A percentile compares a stretch with the other conserved stretches of the same genome.
Evolutionary conservation across 345 rosid species (phyloP).

Genomic region (Sisymbrium irio): DNA sequence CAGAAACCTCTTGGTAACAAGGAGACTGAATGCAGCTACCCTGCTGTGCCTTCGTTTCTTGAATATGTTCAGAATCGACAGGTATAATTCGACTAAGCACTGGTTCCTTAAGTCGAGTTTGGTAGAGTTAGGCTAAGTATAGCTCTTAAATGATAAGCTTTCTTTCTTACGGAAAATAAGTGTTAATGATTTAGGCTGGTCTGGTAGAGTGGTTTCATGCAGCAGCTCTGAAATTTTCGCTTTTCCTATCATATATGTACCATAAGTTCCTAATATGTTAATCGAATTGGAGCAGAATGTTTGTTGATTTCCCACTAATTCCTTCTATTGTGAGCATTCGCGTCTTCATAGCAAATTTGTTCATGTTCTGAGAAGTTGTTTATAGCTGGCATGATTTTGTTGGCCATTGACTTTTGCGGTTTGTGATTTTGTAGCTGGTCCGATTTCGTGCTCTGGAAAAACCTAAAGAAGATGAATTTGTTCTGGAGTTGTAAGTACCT

Average conservation of each 20-base stretch:
- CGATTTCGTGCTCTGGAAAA: slow-evolving; percentile 86
- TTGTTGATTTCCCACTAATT: not conserved
- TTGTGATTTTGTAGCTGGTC: slow-evolving; percentile 55
- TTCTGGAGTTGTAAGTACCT: slow-evolving; percentile 79
- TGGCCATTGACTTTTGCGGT: not conserved
- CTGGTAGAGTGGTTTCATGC: slow-evolving; percentile 2
- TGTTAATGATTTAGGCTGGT: not conserved
- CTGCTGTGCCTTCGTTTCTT: slow-evolving; percentile 78
- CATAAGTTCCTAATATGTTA: not conserved
- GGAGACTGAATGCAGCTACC: slow-evolving; percentile 55
- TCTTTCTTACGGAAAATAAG: not conserved
- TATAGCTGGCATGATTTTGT: slow-evolving; percentile 3
- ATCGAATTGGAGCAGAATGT: slow-evolving; percentile 1
- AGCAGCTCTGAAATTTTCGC: not conserved
- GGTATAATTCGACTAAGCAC: slow-evolving; percentile 41
- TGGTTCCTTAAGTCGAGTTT: slow-evolving; percentile 1
- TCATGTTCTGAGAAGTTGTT: slow-evolving; percentile 3
- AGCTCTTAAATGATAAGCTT: not conserved
- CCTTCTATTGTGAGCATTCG: slow-evolving; percentile 1
- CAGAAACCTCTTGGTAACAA: slow-evolving; percentile 60
- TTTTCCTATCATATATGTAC: not conserved
- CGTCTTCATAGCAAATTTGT: not conserved
- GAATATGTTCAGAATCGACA: slow-evolving; percentile 91
- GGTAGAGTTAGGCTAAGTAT: not conserved
- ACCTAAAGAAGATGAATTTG: slow-evolving; percentile 88